Conservation (phyloP, 768 basidiomycete genomes). For the Lactarius pseudohatsudake region DNA sequence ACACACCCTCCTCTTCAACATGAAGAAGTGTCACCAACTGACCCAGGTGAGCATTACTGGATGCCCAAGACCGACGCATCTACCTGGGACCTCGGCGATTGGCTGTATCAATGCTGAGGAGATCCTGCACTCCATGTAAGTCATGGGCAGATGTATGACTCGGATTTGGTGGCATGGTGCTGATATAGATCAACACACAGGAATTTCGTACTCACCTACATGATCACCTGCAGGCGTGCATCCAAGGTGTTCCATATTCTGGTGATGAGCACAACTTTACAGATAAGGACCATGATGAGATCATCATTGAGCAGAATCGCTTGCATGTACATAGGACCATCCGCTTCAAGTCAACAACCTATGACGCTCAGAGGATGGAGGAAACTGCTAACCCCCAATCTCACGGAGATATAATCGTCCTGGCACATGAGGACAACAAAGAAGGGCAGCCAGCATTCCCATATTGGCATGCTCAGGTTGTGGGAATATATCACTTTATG, state of each 20-base stretch:
- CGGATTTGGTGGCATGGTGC: too few species aligned
- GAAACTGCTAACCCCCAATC: not conserved
- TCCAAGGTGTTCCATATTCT: too few species aligned
- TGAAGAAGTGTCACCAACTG: not conserved
- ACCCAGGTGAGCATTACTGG: not conserved
- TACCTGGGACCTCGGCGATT: not conserved
- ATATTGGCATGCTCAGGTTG: slow-evolving; percentile 35
- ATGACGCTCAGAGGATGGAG: not conserved
- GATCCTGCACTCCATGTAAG: not conserved
- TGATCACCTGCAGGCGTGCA: too few species aligned
- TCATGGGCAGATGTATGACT: not conserved
- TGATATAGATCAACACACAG: too few species aligned
- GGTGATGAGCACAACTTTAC: not conserved
- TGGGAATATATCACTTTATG: slow-evolving; percentile 34
- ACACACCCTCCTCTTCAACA: not conserved
- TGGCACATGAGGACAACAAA: not conserved
- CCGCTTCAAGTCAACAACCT: not conserved
- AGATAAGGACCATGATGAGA: not conserved
- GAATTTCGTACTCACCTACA: too few species aligned
- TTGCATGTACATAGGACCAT: not conserved
- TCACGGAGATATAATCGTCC: slow-evolving; percentile 35
- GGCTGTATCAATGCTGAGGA: not conserved
- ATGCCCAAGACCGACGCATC: not conserved
- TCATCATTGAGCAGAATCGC: not conserved
- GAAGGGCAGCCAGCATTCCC: slow-evolving; percentile 21